Evolutionary conservation across 805 yeast species (phyloP).

Genomic region (Ogataea pignaliae): DNA sequence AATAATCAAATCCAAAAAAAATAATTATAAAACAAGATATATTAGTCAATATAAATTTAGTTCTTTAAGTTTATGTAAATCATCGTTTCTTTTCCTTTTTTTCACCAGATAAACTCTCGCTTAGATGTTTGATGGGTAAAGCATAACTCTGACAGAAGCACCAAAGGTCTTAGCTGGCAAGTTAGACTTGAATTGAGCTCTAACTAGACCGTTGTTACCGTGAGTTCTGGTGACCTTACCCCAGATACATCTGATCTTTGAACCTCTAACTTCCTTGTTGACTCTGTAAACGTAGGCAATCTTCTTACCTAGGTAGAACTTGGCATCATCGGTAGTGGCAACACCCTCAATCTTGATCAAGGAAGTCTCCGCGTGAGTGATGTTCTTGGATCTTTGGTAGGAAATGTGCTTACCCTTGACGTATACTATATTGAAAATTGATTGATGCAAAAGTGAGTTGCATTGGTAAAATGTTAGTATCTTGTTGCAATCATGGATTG

Average conservation of each 20-base stretch:
- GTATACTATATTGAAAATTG: slow-evolving; percentile 60
- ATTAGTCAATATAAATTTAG: slow-evolving; percentile 4
- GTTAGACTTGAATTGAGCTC: slow-evolving; percentile 99
- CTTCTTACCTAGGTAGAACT: slow-evolving; percentile 99
- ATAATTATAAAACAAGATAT: slow-evolving; percentile 2
- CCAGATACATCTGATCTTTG: slow-evolving; percentile 99
- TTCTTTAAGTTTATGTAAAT: slow-evolving; percentile 1
- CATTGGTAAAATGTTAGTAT: slow-evolving; percentile 19
- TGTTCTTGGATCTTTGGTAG: slow-evolving; percentile 99
- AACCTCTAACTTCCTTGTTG: slow-evolving; percentile 95
- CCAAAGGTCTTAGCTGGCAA: slow-evolving; percentile 99
- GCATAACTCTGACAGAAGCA: slow-evolving; percentile 99
- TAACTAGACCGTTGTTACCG: slow-evolving; percentile 97
- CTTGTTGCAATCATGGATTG: not conserved
- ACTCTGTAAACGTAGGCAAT: slow-evolving; percentile 99
- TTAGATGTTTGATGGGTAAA: slow-evolving; percentile 99
- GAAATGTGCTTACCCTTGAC: slow-evolving; percentile 99
- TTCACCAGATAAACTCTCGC: slow-evolving; percentile 12
- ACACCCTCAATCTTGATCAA: slow-evolving; percentile 98
- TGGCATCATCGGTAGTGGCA: slow-evolving; percentile 84
- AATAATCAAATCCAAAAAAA: slow-evolving; percentile 5
- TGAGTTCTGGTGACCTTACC: slow-evolving; percentile 98
- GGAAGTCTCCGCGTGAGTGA: slow-evolving; percentile 97
- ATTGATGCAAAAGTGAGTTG: not conserved
- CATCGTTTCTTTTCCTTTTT: not conserved